phyloP scores from a whole-genome alignment of 257 asterid genomes.

The Haberlea rhodopensis region DNA sequence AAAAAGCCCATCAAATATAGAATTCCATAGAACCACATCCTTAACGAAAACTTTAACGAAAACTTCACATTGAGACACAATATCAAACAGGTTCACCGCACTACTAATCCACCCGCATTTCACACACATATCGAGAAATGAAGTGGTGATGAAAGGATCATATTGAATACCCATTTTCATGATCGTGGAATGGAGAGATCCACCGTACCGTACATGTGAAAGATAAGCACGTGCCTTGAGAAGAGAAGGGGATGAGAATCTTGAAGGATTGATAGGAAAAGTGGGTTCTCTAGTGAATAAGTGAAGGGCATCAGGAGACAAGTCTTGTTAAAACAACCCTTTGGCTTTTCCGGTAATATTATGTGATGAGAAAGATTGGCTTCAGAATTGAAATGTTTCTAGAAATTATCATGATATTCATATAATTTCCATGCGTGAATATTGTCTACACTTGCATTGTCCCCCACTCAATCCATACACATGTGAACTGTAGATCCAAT shows the following conservation, averaged over 20 bases:
- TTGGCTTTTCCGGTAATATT: slow-evolving; percentile 39
- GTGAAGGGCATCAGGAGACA: slow-evolving; percentile 50
- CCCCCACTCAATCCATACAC: too few relatives aligned
- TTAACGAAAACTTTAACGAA: too few relatives aligned
- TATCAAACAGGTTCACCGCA: slow-evolving; percentile 71
- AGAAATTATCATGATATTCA: slow-evolving; percentile 12
- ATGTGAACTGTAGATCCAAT: too few relatives aligned
- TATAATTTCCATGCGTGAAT: background rate
- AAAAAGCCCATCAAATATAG: slow-evolving; percentile 65
- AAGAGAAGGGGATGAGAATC: slow-evolving; percentile 73
- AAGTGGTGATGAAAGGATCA: slow-evolving; percentile 61
- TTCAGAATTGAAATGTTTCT: slow-evolving; percentile 34
- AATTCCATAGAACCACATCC: slow-evolving; percentile 82
- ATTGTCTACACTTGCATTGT: too few relatives aligned
- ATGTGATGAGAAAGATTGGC: slow-evolving; percentile 24
- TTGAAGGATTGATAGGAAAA: slow-evolving; percentile 38
- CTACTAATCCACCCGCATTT: slow-evolving; percentile 49
- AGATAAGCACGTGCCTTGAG: slow-evolving; percentile 73
- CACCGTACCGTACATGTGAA: slow-evolving; percentile 46
- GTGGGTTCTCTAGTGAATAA: slow-evolving; percentile 41
- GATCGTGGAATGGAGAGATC: slow-evolving; percentile 58
- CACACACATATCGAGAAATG: slow-evolving; percentile 63
- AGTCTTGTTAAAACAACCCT: slow-evolving; percentile 46
- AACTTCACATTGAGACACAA: slow-evolving; percentile 38
- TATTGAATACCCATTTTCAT: too few relatives aligned